phyloP scores from a whole-genome alignment of 129 eudicot species.

The Artemisia tridentata region DNA sequence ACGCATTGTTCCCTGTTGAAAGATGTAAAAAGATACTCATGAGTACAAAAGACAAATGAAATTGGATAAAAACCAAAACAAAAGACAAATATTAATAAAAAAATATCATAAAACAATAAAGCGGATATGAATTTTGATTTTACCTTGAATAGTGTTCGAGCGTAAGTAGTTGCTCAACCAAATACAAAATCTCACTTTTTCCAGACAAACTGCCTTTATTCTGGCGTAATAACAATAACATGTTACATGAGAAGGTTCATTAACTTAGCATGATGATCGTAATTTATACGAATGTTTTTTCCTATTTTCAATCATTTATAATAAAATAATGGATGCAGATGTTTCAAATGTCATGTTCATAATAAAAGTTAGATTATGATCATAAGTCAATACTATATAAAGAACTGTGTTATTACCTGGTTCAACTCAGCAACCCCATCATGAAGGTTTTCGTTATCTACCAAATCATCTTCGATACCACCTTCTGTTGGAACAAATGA shows the following conservation, averaged over 20 bases:
- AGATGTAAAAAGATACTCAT: too few relatives aligned
- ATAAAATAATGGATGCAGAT: background rate
- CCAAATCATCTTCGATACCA: slow-evolving; percentile 29
- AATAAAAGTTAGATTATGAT: background rate
- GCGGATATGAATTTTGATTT: background rate
- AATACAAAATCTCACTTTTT: slow-evolving; percentile 35
- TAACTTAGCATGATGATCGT: too few relatives aligned
- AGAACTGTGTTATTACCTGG: slow-evolving; percentile 24
- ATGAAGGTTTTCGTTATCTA: slow-evolving; percentile 16
- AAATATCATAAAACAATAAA: background rate
- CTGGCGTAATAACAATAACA: slow-evolving; percentile 15
- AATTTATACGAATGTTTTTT: too few relatives aligned
- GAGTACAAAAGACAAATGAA: too few relatives aligned
- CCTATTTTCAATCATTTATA: background rate
- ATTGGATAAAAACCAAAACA: too few relatives aligned
- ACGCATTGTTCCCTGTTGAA: too few relatives aligned
- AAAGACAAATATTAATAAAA: background rate
- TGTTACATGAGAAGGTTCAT: slow-evolving; percentile 4
- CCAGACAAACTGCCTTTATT: slow-evolving; percentile 29
- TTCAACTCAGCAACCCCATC: slow-evolving; percentile 21
- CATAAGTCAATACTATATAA: background rate
- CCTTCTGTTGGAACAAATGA: slow-evolving; percentile 21
- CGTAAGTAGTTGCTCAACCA: slow-evolving; percentile 37
- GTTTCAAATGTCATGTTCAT: background rate
- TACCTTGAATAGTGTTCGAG: slow-evolving; percentile 35